phyloP scores from a whole-genome alignment of 75 land plant genomes.

The Sequoia sempervirens region DNA sequence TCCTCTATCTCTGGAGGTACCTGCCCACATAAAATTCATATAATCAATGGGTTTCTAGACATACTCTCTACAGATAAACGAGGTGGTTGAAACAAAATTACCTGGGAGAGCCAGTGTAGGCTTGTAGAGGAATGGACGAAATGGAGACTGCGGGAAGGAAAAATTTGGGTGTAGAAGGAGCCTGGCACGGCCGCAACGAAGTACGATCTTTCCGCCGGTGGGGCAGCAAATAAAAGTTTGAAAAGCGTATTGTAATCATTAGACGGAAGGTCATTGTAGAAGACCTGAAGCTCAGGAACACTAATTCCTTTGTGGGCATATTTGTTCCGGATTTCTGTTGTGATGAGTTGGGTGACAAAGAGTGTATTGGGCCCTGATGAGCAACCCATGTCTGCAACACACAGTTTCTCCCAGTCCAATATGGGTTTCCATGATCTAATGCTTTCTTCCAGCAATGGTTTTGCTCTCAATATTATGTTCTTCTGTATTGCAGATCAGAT shows the following conservation, averaged over 20 bases:
- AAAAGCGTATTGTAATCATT: conserved; percentile 60
- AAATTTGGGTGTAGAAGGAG: conserved; percentile 29
- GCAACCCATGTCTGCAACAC: conserved; percentile 50
- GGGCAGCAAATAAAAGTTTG: conserved; percentile 16
- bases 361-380: conserved; percentile 41
- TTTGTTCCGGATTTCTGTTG: conserved; percentile 16
- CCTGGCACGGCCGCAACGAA: conserved; percentile 34
- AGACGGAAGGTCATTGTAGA: conserved; percentile 32
- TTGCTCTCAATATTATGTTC: neutral
- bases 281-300: conserved; percentile 34
- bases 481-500: neutral
- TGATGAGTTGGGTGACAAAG: neutral
- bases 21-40: too few species aligned
- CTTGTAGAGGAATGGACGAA: conserved; percentile 18
- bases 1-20: too few species aligned
- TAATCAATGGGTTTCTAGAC: too few species aligned
- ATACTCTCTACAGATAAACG: too few species aligned
- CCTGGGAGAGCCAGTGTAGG: conserved; percentile 46
- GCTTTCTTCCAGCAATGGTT: conserved; percentile 4
- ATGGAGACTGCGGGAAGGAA: conserved; percentile 30
- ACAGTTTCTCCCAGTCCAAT: neutral
- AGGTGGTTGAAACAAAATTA: neutral
- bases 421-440: neutral
- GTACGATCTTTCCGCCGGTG: conserved; percentile 4
- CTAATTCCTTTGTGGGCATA: conserved; percentile 2